Evolutionary conservation across 2,329 filamentous ascomycete species (phyloP), one percentile per base, ranked within the genome.

Genomic region (Colletotrichum trifolii): DNA sequence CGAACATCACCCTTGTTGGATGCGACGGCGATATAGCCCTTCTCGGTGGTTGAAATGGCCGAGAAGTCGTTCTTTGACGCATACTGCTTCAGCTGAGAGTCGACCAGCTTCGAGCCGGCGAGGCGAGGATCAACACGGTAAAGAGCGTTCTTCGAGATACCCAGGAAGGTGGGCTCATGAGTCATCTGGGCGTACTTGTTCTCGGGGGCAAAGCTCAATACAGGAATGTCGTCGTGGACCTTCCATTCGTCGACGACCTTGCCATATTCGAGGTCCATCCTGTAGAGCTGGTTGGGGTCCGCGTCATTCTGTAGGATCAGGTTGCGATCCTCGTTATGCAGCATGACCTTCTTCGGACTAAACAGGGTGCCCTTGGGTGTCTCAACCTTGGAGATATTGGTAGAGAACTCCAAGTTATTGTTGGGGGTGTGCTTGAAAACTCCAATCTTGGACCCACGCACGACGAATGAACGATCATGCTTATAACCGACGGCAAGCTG

Each of bases 231-330:
- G 68, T 99, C 95, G 74, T 99, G 95, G 12, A 99, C 87, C 72
- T 97, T 97, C 96, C 96, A 99, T 78, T 99, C 96, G 73, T 99
- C 96, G 2, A 98, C 94, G 40, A 99, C 92, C 81, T 97, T 98
- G 70, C 96, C 96, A 71, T 96, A 96, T 77, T 99, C 95, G 48
- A 99, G 85, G 79, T 99, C 96, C 96, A 99, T 98, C 49, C 93
- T 92, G 77, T 94, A 99, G 1, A 99, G 85, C 55, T 93, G 94
- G 81, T 97, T 95, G 1, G 95, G 93, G 69, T 98, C 91, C 55
- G 89, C 76, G 53, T 85, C 83, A 71, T 96, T 94, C 76, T 97
- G 94, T 63, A 97, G 79, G 66, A 97, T 92, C 86, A 97, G 90
- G 73, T 96, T 93, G 49, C 89, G 86, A 79, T 97, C 94, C 76